These are phyloP conservation scores for Suillus bovinus DNA, from an alignment of 768 basidiomycete species.

Conservation along the genomic window DNA sequence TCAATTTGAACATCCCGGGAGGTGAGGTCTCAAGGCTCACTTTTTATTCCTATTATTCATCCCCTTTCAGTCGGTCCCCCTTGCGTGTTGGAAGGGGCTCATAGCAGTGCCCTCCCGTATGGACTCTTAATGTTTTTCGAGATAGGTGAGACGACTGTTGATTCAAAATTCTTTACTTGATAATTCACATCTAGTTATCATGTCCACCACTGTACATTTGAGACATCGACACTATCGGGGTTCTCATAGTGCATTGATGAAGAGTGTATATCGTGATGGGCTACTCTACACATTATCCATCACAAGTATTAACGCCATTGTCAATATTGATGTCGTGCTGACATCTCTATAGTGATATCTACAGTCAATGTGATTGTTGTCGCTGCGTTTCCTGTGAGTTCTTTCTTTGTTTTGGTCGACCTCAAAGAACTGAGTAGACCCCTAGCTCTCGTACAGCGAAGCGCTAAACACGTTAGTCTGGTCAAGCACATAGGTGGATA, in stretches of 20 bases:
- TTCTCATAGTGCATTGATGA: not conserved
- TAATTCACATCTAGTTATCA: not conserved
- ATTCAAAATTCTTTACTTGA: not conserved
- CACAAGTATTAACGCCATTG: not conserved
- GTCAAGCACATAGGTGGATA: not conserved
- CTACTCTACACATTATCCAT: not conserved
- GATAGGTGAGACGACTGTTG: constrained; percentile 3
- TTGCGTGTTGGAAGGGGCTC: constrained; percentile 4
- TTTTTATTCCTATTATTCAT: not conserved
- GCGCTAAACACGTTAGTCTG: not conserved
- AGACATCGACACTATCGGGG: constrained; percentile 7
- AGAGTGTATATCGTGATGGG: constrained; percentile 6
- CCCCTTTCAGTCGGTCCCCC: not conserved
- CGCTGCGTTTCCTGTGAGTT: not conserved
- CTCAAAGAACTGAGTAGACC: not conserved
- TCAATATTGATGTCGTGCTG: not conserved
- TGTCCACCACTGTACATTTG: not conserved
- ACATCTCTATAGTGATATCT: not conserved
- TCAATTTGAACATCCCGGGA: not conserved
- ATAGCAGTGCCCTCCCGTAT: constrained; percentile 3
- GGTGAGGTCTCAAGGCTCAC: not conserved
- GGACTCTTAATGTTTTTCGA: constrained; percentile 8
- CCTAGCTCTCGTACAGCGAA: not conserved
- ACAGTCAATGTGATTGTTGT: not conserved
- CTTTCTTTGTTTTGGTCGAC: not conserved